phyloP scores from a whole-genome alignment of 768 basidiomycete genomes.

The Lactarius sp. region DNA sequence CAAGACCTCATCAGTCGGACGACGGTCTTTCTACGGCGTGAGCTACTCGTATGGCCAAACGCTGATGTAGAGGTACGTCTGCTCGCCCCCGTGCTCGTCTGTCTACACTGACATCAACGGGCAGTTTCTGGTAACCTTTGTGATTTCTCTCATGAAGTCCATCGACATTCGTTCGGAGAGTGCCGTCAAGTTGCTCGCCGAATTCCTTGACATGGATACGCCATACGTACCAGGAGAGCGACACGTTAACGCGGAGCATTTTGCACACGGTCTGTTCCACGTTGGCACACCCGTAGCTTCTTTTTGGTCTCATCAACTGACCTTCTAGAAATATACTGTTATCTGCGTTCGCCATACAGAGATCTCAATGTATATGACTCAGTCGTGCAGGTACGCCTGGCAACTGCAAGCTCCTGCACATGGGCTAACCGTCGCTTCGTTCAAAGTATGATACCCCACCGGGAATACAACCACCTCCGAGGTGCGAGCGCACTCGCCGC shows the following conservation, averaged over 20 bases:
- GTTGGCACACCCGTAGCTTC: neutral
- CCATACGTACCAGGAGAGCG: constrained; percentile 53
- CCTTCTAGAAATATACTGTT: constrained; percentile 75
- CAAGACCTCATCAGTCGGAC: constrained; percentile 70
- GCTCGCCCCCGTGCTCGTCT: neutral
- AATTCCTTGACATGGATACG: constrained; percentile 79
- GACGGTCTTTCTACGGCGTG: constrained; percentile 75
- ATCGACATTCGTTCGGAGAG: constrained; percentile 90
- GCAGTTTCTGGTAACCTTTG: constrained; percentile 87
- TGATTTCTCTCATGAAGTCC: constrained; percentile 84
- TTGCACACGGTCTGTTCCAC: constrained; percentile 74
- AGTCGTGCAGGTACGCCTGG: constrained; percentile 60
- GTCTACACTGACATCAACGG: constrained; percentile 5
- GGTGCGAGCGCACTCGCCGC: constrained; percentile 31
- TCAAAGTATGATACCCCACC: constrained; percentile 57
- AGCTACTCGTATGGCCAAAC: constrained; percentile 81
- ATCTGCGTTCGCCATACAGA: constrained; percentile 82
- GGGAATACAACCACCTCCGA: constrained; percentile 37
- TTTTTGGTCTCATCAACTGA: neutral
- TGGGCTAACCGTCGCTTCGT: neutral
- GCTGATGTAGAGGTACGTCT: constrained; percentile 79
- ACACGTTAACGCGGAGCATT: constrained; percentile 80
- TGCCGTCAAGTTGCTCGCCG: constrained; percentile 76
- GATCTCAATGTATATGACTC: constrained; percentile 81
- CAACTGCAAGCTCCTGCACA: neutral